Percentiles rank a stretch among this genome's conserved stretches.
phyloP scores from a whole-genome alignment of 306 rosid species.

The Prunus mume region DNA sequence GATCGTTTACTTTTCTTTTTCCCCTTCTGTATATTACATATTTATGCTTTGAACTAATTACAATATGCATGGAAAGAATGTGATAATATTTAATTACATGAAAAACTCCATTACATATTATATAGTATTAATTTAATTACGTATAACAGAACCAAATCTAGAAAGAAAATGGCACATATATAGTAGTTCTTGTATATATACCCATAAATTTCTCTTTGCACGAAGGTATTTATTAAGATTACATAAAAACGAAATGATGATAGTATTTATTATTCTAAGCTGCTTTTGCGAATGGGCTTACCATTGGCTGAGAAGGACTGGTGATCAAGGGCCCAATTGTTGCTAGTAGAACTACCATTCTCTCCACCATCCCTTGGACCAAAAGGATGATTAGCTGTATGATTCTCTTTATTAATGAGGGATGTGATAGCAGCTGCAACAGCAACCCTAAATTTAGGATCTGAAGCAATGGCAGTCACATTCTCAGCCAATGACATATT shows the following conservation, averaged over 20 bases:
- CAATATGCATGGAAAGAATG: neutral
- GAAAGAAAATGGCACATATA: neutral
- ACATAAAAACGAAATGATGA: neutral
- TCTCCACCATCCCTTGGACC: constrained; percentile 35
- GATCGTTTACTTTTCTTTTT: too few relatives aligned
- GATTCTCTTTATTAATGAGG: constrained; percentile 60
- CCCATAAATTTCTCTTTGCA: constrained; percentile 1
- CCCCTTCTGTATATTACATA: too few relatives aligned
- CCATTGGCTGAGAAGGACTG: constrained; percentile 39
- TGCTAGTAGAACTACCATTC: constrained; percentile 28
- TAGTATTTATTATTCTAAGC: neutral
- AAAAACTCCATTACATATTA: neutral
- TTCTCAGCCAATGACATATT: constrained; percentile 36
- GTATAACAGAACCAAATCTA: neutral
- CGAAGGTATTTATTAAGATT: neutral
- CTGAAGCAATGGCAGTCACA: constrained; percentile 72
- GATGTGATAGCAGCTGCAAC: constrained; percentile 88
- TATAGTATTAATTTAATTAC: neutral
- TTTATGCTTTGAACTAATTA: too few relatives aligned
- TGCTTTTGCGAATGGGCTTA: constrained; percentile 30
- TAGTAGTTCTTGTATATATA: neutral
- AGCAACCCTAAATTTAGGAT: constrained; percentile 84
- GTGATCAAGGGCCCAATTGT: constrained; percentile 42
- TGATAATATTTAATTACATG: too few relatives aligned
- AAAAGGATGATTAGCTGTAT: constrained; percentile 23